Evolutionary conservation across 257 asterid species (phyloP).

Genomic region (Fraxinus pennsylvanica): DNA sequence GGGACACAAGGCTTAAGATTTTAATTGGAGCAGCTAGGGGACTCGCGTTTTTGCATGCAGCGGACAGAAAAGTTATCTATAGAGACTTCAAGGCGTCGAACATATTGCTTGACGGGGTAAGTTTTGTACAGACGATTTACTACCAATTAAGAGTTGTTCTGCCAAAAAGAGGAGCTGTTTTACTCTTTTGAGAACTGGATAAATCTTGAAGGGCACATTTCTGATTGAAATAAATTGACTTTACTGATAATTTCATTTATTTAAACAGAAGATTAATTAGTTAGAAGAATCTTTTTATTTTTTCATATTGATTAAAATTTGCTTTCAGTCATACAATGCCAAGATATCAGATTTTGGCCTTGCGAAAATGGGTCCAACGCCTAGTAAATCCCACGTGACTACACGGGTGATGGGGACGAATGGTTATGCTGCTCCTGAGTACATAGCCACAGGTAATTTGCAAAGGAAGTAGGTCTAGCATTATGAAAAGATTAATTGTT

Average conservation of each 20-base stretch:
- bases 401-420: conserved; percentile 57
- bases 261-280: too few species aligned
- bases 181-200: too few species aligned
- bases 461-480: neutral
- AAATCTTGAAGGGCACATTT: too few species aligned
- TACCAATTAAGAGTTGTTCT: too few species aligned
- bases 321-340: conserved; percentile 45
- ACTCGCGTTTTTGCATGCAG: conserved; percentile 40
- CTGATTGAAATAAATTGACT: too few species aligned
- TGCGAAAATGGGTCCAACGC: conserved; percentile 54
- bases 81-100: conserved; percentile 54
- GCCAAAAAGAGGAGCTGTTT: too few species aligned
- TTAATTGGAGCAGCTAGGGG: conserved; percentile 50
- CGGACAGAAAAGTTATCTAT: conserved; percentile 22
- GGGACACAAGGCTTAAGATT: conserved; percentile 44
- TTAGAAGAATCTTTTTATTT: neutral
- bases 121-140: neutral
- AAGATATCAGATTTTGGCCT: conserved; percentile 61
- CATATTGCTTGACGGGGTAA: conserved; percentile 43
- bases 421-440: conserved; percentile 62
- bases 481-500: neutral
- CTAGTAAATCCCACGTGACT: conserved; percentile 48
- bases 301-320: neutral
- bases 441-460: conserved; percentile 51
- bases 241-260: neutral